phyloP scores from a whole-genome alignment of 208 protist species.

The Acanthamoeba triangularis region DNA sequence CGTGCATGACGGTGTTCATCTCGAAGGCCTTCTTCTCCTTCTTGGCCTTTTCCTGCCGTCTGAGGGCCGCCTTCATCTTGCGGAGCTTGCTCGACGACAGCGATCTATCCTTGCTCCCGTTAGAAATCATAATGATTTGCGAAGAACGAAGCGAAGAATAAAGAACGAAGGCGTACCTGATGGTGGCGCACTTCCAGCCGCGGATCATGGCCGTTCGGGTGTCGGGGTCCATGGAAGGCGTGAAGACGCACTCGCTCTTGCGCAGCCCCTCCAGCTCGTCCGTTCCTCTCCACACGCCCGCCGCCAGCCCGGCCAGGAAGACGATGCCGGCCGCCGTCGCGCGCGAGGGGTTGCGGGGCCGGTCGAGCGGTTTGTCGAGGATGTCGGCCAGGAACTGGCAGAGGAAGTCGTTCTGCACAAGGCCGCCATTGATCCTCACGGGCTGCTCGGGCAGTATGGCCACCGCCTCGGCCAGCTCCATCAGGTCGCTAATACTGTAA shows the following conservation, averaged over 20 bases:
- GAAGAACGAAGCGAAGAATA: not conserved
- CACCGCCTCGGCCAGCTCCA: not conserved
- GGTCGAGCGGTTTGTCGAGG: conserved; percentile 16
- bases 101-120: not conserved
- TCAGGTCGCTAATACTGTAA: too few species aligned
- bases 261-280: conserved; percentile 73
- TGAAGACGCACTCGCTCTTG: conserved; percentile 67
- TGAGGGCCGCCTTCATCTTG: conserved; percentile 33
- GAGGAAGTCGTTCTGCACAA: conserved; percentile 85
- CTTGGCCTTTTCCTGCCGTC: conserved; percentile 10
- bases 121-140: not conserved
- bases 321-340: conserved; percentile 70
- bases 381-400: conserved; percentile 81
- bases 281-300: conserved; percentile 76
- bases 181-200: conserved; percentile 76
- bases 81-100: conserved; percentile 22
- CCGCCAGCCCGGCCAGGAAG: conserved; percentile 76
- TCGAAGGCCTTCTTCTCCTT: not conserved
- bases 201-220: conserved; percentile 57
- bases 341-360: conserved; percentile 50
- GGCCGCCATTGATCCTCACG: conserved; percentile 78
- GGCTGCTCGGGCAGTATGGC: not conserved
- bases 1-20: conserved; percentile 9
- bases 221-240: conserved; percentile 53
- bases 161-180: conserved; percentile 24